Percentiles rank a stretch among this genome's conserved stretches.
These are phyloP conservation scores for Capsicum pubescens DNA, from an alignment of 257 asterid genomes.

Conservation along the genomic window DNA sequence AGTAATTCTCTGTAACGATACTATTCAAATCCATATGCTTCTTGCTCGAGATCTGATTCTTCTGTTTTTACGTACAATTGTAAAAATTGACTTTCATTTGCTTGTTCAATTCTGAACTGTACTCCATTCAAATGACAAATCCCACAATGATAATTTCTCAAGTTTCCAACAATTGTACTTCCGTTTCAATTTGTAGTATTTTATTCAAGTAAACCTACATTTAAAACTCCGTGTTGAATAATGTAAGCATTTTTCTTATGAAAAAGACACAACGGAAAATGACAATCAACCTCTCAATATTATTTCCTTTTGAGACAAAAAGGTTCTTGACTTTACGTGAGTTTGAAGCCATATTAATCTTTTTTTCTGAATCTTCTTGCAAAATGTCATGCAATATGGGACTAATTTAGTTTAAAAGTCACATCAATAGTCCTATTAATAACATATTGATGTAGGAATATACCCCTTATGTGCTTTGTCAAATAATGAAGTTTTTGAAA, in stretches of 20 bases:
- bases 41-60: too few species aligned
- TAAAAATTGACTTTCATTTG: too few species aligned
- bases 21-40: too few species aligned
- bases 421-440: not conserved
- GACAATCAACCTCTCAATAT: not conserved
- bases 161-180: too few species aligned
- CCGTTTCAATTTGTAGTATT: too few species aligned
- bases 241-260: not conserved
- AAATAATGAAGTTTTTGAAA: not conserved
- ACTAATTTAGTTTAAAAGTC: not conserved
- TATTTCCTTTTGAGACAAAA: conserved; percentile 12
- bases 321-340: conserved; percentile 6
- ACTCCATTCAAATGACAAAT: too few species aligned
- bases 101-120: too few species aligned
- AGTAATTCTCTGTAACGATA: too few species aligned
- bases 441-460: not conserved
- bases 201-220: too few species aligned
- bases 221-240: not conserved
- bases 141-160: too few species aligned
- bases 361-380: not conserved
- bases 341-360: not conserved
- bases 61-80: too few species aligned
- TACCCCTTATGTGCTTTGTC: not conserved
- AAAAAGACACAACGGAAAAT: not conserved
- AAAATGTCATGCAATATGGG: not conserved